Base-by-base conservation (phyloP, 1,284 basidiomycete genomes). In the Anthracocystis panici-leucophaei region DNA sequence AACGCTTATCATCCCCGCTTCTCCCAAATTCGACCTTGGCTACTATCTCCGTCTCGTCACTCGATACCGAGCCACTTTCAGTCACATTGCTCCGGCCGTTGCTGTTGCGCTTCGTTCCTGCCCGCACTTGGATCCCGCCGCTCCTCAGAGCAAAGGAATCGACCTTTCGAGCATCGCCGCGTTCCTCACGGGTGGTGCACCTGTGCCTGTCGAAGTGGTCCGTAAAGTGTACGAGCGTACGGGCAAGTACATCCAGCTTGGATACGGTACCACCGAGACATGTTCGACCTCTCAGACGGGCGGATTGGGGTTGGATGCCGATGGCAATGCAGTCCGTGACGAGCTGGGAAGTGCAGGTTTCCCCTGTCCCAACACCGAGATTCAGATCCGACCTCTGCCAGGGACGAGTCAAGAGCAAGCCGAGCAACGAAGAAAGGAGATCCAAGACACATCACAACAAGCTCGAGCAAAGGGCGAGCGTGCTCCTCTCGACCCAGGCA, bases 11-110 rank as follows among this genome's bases (percentile, higher is more conserved):
- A 69, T 85, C 29, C 76, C 85, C 8, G 46, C 75, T 12, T 49
- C 63, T 14, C 60, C 75, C 57, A 71, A 70, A 27, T 87, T 87
- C 67, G 84, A 86, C 54, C 82, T 86, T 0, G 75, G 70, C 20
- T 65, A 77, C 53, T 87, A 84, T 71, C 81, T 87, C 21, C 55
- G 73, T 16, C 76, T 85, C 33, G 76, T 83, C 12, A 78, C 84
- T 40, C 77, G 79, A 16, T 79, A 84, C 42, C 75, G 81, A 11
- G 82, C 83, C 2, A 87, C 86, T 0, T 83, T 83, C 58, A 74
- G 85, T 11, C 86, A 86, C 64, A 86, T 87, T 57, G 85, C 85
- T 1, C 86, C 86, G 9, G 86, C 86, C 5, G 78, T 87, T 16
- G 86, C 85, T 9, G 83, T 86, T 25, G 82, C 84, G 0, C 74